Conservation (phyloP, 768 basidiomycete genomes). For the Rhodotorula sphaerocarpa region DNA sequence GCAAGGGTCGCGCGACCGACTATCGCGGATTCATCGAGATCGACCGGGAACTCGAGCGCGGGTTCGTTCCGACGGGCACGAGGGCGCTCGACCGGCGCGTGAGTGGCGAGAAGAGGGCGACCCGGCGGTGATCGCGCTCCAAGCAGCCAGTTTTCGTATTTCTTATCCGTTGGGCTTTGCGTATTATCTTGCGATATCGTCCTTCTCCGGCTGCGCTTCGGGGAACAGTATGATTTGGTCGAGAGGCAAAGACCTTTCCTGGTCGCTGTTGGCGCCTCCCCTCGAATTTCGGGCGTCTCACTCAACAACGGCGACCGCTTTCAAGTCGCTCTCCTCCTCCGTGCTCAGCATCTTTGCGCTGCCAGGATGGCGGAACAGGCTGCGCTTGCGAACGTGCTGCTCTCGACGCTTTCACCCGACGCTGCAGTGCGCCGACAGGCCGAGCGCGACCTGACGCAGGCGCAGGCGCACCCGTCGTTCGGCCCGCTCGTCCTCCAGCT, state of each 20-base stretch:
- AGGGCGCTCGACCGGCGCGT: constrained; percentile 19
- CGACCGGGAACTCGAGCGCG: not conserved
- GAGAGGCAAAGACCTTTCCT: too few relatives aligned
- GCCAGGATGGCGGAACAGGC: not conserved
- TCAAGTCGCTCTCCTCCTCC: too few relatives aligned
- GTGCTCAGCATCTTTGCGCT: not conserved
- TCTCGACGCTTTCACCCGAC: constrained; percentile 40
- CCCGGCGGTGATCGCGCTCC: not conserved
- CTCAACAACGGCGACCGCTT: too few relatives aligned
- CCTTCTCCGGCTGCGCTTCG: not conserved
- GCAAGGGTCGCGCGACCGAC: not conserved
- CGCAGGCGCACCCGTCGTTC: constrained; percentile 69
- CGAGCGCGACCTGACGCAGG: constrained; percentile 61
- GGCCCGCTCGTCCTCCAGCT: constrained; percentile 67
- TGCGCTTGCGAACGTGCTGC: constrained; percentile 23
- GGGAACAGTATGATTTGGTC: too few relatives aligned
- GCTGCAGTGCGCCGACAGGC: constrained; percentile 67
- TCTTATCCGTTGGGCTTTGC: not conserved
- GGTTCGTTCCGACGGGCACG: constrained; percentile 4
- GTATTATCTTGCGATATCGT: not conserved
- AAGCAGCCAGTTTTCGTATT: constrained; percentile 7
- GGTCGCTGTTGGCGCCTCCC: too few relatives aligned
- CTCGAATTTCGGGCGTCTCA: too few relatives aligned
- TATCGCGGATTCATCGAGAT: constrained; percentile 8
- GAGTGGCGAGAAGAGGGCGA: constrained; percentile 7